Conservation (phyloP, 169 alveolate genomes). For the Fabrea salina region DNA sequence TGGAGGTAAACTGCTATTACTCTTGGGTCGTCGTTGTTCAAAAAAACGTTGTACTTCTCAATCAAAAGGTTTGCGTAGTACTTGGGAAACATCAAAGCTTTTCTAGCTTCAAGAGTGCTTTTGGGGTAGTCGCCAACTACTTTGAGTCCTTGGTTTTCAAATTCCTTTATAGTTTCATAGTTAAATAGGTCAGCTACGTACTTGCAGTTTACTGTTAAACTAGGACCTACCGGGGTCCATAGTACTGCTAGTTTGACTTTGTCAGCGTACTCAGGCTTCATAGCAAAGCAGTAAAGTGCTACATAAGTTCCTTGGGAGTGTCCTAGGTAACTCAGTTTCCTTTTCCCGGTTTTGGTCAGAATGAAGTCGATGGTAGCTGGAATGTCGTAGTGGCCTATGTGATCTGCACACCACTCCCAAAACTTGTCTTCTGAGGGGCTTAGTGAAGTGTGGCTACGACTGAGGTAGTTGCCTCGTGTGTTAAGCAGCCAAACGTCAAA, state of each 20-base stretch:
- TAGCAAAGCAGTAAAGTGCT: slow-evolving; percentile 43
- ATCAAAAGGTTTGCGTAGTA: not conserved
- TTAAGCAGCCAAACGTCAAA: slow-evolving; percentile 90
- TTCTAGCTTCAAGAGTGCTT: not conserved
- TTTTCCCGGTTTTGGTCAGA: slow-evolving; percentile 38
- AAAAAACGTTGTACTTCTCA: not conserved
- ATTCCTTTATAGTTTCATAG: not conserved
- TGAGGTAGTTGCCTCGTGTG: slow-evolving; percentile 82
- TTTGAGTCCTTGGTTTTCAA: not conserved
- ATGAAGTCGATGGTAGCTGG: slow-evolving; percentile 68
- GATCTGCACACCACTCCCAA: slow-evolving; percentile 73
- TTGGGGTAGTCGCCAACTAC: too few relatives aligned
- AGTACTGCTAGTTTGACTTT: slow-evolving; percentile 4
- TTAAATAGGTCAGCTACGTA: not conserved
- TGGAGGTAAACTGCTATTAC: not conserved
- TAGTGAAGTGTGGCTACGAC: slow-evolving; percentile 52
- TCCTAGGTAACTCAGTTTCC: slow-evolving; percentile 62
- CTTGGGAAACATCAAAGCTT: not conserved
- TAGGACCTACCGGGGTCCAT: slow-evolving; percentile 4
- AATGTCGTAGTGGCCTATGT: slow-evolving; percentile 69
- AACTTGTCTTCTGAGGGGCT: slow-evolving; percentile 51
- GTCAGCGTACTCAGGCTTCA: not conserved
- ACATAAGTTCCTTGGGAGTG: slow-evolving; percentile 75
- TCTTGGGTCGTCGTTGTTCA: not conserved
- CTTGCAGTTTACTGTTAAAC: not conserved